Evolutionary conservation across 2,329 filamentous ascomycete species (phyloP), one percentile per base, ranked within the genome.

Genomic region (Xylaria sp.): DNA sequence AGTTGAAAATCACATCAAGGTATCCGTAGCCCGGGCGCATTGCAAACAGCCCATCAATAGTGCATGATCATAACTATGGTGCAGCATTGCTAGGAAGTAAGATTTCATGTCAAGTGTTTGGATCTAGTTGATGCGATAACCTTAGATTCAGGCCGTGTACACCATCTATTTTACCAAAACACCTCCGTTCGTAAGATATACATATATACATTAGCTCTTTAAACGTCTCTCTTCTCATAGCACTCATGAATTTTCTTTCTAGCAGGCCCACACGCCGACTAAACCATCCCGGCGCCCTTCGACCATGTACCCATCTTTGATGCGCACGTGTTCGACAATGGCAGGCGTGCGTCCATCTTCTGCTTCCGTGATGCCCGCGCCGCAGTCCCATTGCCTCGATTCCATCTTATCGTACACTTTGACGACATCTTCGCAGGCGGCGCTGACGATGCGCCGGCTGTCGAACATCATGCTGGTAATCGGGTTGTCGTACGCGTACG

Each of bases 401-500:
- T 99, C 96, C 2, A 94, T 91, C 86, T 98, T 98, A 83, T 99
- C 96, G 83, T 98, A 99, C 68, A 99, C 92, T 83, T 99, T 99
- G 75, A 96, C 94, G 28, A 98, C 94, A 76, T 94, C 91, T 80
- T 98, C 96, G 51, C 94, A 93, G 0, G 94, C 94, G 2, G 96
- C 95, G 62, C 92, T 89, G 41, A 96, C 94, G 74, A 99, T 99
- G 60, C 94, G 90, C 62, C 94, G 90, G 15, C 89, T 83, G 81
- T 99, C 96, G 79, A 99, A 99, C 91, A 97, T 97, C 94, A 98
- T 97, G 84, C 91, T 93, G 39, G 94, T 97, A 66, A 99, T 89
- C 0, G 94, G 90, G 76, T 93, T 87, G 78, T 98, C 94, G 82
- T 98, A 99, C 25, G 95, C 96, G 80, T 94, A 99, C 20, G 95